Evolutionary conservation across 1,139 yeast genomes (phyloP).

Genomic region (Zygosaccharomyces pseudobailii): DNA sequence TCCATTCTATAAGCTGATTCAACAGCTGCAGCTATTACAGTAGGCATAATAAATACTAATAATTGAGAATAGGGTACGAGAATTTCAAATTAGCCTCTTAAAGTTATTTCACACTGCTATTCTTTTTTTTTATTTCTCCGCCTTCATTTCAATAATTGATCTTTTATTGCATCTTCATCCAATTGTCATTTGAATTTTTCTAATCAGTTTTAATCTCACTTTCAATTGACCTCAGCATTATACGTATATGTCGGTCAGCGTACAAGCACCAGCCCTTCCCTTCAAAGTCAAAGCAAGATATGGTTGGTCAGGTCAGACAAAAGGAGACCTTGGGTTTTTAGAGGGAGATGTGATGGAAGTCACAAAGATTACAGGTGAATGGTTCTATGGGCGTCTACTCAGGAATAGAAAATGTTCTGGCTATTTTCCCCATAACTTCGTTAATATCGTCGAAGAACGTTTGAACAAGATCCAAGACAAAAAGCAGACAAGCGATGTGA

Average conservation of each 20-base stretch:
- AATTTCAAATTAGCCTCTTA: neutral
- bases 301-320: constrained; percentile 89
- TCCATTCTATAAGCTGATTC: neutral
- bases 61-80: no score
- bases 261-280: constrained; percentile 39
- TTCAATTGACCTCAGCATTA: neutral
- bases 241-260: constrained; percentile 11
- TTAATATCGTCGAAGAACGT: constrained; percentile 47
- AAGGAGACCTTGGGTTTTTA: constrained; percentile 84
- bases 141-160: neutral
- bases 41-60: neutral
- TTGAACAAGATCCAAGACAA: constrained; percentile 10
- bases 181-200: neutral
- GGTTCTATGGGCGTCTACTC: constrained; percentile 84
- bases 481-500: neutral
- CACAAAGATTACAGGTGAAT: constrained; percentile 76
- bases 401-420: constrained; percentile 77
- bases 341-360: constrained; percentile 93
- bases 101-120: neutral
- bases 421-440: constrained; percentile 82
- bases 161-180: neutral
- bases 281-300: constrained; percentile 73
- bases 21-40: neutral
- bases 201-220: neutral
- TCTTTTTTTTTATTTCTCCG: neutral